Evolutionary conservation across 2,329 filamentous ascomycete species (phyloP), one percentile per base, ranked within the genome.

Genomic region (Drechslerella stenobrocha): DNA sequence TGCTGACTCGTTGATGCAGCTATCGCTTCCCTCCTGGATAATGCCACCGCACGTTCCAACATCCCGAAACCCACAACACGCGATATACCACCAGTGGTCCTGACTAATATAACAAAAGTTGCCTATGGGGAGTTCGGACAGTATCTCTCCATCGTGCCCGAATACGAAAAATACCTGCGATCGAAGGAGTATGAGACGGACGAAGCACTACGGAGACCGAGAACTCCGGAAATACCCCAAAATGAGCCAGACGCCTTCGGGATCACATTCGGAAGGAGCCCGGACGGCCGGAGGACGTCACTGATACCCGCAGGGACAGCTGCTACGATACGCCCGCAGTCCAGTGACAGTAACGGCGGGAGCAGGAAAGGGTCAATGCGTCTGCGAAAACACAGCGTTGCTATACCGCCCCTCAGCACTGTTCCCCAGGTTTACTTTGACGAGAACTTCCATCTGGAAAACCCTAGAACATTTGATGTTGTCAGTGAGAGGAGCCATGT

Each of bases 401-500:
- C 87, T 0, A 85, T 88, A 1, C 90, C 93, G 1, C 93, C 91
- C 0, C 76, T 98, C 24, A 93, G 90, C 2, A 97, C 91, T 0
- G 96, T 98, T 42, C 93, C 93, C 0, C 83, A 80, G 48, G 89
- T 98, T 8, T 98, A 97, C 75, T 96, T 96, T 72, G 93, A 97
- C 55, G 88, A 95, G 30, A 86, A 90, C 72, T 98, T 98, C 72
- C 92, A 90, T 73, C 82, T 98, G 5, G 93, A 98, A 75, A 97
- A 98, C 70, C 93, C 93, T 0, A 84, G 93, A 51, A 97, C 88
- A 0, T 98, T 98, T 75, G 93, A 98, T 75, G 85, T 97, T 23
- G 91, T 98, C 11, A 97, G 91, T 74, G 93, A 98, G 76, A 84
- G 90, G 65, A 96, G 93, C 8, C 92, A 97, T 76, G 89, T 98